Conservation (phyloP, 192 early-diverging fungal species). For the Coemansia sp. region DNA sequence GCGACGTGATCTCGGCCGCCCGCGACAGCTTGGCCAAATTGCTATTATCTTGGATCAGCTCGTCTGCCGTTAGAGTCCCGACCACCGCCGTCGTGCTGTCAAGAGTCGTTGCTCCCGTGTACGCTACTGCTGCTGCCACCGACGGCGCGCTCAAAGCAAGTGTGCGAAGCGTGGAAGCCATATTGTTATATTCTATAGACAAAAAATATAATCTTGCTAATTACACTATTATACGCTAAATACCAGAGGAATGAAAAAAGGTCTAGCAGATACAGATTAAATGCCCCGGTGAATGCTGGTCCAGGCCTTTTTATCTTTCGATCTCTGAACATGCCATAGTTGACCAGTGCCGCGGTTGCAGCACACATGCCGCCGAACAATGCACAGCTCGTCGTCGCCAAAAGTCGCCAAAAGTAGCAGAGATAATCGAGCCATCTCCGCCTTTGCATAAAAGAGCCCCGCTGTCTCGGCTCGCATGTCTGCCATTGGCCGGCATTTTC, state of each 20-base stretch:
- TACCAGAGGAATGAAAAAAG: background rate
- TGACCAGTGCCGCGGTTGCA: background rate
- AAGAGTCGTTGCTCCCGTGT: conserved; percentile 18
- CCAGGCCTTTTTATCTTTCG: background rate
- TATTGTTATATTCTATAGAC: conserved; percentile 7
- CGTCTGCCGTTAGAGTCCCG: background rate
- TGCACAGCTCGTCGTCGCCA: background rate
- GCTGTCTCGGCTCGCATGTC: too few species aligned
- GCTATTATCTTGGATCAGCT: conserved; percentile 13
- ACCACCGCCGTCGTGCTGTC: conserved; percentile 27
- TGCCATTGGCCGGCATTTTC: too few species aligned
- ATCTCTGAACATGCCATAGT: background rate
- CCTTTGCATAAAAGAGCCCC: conserved; percentile 22
- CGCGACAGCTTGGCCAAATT: conserved; percentile 18
- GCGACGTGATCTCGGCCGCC: conserved; percentile 19
- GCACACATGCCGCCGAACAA: background rate
- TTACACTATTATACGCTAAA: background rate
- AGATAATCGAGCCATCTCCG: conserved; percentile 32
- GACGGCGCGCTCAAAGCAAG: conserved; percentile 20
- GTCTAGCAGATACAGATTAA: background rate
- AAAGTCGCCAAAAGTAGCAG: background rate
- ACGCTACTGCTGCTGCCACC: conserved; percentile 35
- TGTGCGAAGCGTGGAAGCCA: conserved; percentile 25
- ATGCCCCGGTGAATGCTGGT: background rate
- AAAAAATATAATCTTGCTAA: background rate